These are phyloP conservation scores for Cercophora samala DNA, from an alignment of 495 filamentous ascomycete genomes.

Conservation along the genomic window DNA sequence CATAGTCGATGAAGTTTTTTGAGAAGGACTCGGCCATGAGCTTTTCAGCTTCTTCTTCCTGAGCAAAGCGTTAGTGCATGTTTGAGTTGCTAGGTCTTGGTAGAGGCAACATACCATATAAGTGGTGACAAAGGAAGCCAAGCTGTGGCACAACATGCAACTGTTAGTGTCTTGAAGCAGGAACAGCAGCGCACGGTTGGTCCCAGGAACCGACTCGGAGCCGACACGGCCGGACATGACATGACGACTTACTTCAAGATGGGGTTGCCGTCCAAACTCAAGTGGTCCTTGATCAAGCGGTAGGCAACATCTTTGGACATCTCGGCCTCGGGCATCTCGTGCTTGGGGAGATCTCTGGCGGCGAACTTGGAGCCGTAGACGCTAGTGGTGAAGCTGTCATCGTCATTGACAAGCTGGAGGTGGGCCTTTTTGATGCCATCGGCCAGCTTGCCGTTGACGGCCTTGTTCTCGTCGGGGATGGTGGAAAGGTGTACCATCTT, in stretches of 20 bases:
- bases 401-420: constrained; percentile 48
- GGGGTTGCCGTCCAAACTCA: constrained; percentile 85
- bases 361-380: constrained; percentile 86
- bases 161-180: constrained; percentile 7
- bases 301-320: constrained; percentile 90
- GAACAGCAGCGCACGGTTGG: neutral
- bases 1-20: constrained; percentile 94
- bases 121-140: constrained; percentile 80
- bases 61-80: neutral
- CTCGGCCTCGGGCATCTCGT: constrained; percentile 85
- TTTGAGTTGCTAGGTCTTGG: neutral
- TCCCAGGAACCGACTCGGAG: neutral
- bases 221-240: neutral
- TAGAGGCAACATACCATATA: constrained; percentile 62
- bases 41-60: constrained; percentile 87
- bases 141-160: constrained; percentile 38
- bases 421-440: constrained; percentile 47
- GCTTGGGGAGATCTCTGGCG: constrained; percentile 67
- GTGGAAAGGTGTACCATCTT: constrained; percentile 67
- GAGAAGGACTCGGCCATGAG: constrained; percentile 84
- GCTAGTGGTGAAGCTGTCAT: constrained; percentile 64
- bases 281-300: constrained; percentile 91
- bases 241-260: constrained; percentile 66
- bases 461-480: constrained; percentile 51
- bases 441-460: constrained; percentile 38